A percentile compares a stretch with the other conserved stretches of the same genome.
Conservation (phyloP, 805 yeast species). For the Dipodascopsis uninucleata region DNA sequence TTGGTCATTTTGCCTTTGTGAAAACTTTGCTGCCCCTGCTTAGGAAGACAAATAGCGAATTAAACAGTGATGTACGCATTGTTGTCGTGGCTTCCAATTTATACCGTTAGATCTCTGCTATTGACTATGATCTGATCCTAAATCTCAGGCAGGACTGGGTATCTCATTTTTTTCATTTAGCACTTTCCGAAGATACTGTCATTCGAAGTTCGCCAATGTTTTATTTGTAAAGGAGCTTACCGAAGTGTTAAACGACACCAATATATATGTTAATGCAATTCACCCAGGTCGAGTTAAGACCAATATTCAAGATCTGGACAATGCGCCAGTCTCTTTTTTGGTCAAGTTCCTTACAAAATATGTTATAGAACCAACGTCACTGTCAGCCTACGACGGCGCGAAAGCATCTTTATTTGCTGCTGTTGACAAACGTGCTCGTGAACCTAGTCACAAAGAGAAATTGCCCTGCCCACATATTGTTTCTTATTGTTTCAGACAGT, state of each 20-base stretch:
- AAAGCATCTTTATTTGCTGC: slow-evolving; percentile 21
- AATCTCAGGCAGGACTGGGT: slow-evolving; percentile 5
- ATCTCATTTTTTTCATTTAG: slow-evolving; percentile 4
- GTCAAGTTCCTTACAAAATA: slow-evolving; percentile 9
- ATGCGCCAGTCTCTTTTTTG: slow-evolving; percentile 16
- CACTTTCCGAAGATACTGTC: slow-evolving; percentile 20
- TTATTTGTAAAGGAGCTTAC: slow-evolving; percentile 16
- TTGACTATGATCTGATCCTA: slow-evolving; percentile 19
- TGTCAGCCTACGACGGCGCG: slow-evolving; percentile 23
- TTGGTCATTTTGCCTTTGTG: slow-evolving; percentile 27
- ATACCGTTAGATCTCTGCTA: slow-evolving; percentile 4
- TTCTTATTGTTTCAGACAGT: slow-evolving; percentile 7
- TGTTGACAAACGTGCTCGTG: slow-evolving; percentile 9
- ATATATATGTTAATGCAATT: slow-evolving; percentile 24
- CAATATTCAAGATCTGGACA: slow-evolving; percentile 13
- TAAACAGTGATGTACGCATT: slow-evolving; percentile 15
- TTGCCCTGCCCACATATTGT: slow-evolving; percentile 16
- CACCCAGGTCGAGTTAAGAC: slow-evolving; percentile 26
- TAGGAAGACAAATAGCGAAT: slow-evolving; percentile 13
- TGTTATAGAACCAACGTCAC: slow-evolving; percentile 13
- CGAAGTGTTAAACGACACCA: slow-evolving; percentile 7
- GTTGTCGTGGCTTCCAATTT: slow-evolving; percentile 17
- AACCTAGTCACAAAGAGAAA: slow-evolving; percentile 6
- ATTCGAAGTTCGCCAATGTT: slow-evolving; percentile 24
- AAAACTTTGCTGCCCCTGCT: slow-evolving; percentile 22